These are phyloP conservation scores for Botrytis squamosa DNA, from an alignment of 2,329 filamentous ascomycete species.

Conservation along the genomic window DNA sequence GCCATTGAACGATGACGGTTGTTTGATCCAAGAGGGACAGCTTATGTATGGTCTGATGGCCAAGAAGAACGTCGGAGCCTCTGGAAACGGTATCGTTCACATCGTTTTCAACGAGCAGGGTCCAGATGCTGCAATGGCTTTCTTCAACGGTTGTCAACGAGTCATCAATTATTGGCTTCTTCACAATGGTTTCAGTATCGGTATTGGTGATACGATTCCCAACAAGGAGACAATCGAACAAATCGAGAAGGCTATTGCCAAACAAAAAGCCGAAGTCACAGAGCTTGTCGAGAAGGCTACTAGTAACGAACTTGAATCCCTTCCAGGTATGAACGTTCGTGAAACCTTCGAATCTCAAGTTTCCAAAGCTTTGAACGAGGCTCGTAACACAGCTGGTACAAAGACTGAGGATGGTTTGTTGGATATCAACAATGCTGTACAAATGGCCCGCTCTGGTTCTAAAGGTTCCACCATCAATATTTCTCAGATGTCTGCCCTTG, in stretches of 20 bases:
- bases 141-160: constrained; percentile 93
- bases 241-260: constrained; percentile 78
- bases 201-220: constrained; percentile 96
- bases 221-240: constrained; percentile 79
- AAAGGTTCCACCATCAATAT: constrained; percentile 99
- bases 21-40: constrained; percentile 83
- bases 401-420: constrained; percentile 90
- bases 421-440: constrained; percentile 92
- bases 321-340: constrained; percentile 97
- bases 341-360: constrained; percentile 98
- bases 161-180: constrained; percentile 97
- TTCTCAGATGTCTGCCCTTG: constrained; percentile 97
- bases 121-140: constrained; percentile 79
- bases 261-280: constrained; percentile 78
- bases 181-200: constrained; percentile 95
- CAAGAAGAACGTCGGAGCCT: constrained; percentile 93
- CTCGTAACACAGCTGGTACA: constrained; percentile 94
- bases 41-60: constrained; percentile 86
- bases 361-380: constrained; percentile 88
- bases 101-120: constrained; percentile 96
- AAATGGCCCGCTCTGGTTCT: constrained; percentile 94
- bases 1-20: constrained; percentile 71
- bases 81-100: constrained; percentile 87
- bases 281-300: constrained; percentile 75
- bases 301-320: constrained; percentile 81